Conservation (phyloP, 2,329 filamentous ascomycete species). For the Westerdykella aurantiaca region DNA sequence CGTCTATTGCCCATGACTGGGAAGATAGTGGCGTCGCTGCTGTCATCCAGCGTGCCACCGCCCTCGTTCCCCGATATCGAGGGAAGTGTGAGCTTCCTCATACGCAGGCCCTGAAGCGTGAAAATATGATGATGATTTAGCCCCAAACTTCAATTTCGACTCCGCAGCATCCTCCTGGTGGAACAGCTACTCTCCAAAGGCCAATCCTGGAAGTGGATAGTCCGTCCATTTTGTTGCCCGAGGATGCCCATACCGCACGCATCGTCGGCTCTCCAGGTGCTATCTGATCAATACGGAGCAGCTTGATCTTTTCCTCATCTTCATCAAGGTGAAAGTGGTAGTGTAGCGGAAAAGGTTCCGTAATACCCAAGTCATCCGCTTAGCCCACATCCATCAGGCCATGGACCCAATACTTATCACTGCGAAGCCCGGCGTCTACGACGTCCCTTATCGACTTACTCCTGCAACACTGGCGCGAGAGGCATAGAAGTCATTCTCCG, state of each 20-base stretch:
- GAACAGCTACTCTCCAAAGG: slow-evolving; percentile 5
- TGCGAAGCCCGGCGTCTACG: neutral
- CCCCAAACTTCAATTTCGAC: slow-evolving; percentile 13
- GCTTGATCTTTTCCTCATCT: slow-evolving; percentile 1
- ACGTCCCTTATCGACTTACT: slow-evolving; percentile 3
- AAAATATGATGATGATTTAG: slow-evolving; percentile 19
- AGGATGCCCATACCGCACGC: slow-evolving; percentile 8
- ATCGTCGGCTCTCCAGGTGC: slow-evolving; percentile 5
- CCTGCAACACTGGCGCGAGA: slow-evolving; percentile 6
- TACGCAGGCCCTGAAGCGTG: slow-evolving; percentile 10
- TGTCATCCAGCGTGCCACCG: slow-evolving; percentile 12
- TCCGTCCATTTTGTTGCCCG: slow-evolving; percentile 6
- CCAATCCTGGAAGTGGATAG: slow-evolving; percentile 9
- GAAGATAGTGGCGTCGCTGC: slow-evolving; percentile 13
- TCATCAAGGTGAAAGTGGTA: slow-evolving; percentile 2
- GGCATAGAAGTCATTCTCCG: slow-evolving; percentile 1
- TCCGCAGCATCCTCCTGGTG: slow-evolving; percentile 10
- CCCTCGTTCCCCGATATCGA: slow-evolving; percentile 16
- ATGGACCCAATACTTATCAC: slow-evolving; percentile 4
- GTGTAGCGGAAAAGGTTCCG: slow-evolving; percentile 7
- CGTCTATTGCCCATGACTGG: slow-evolving; percentile 15
- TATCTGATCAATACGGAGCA: slow-evolving; percentile 7
- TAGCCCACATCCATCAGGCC: slow-evolving; percentile 8
- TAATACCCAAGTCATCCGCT: slow-evolving; percentile 7
- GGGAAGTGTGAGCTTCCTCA: slow-evolving; percentile 9